Conservation (phyloP, 805 yeast genomes). For the Candida silvicultrix region DNA sequence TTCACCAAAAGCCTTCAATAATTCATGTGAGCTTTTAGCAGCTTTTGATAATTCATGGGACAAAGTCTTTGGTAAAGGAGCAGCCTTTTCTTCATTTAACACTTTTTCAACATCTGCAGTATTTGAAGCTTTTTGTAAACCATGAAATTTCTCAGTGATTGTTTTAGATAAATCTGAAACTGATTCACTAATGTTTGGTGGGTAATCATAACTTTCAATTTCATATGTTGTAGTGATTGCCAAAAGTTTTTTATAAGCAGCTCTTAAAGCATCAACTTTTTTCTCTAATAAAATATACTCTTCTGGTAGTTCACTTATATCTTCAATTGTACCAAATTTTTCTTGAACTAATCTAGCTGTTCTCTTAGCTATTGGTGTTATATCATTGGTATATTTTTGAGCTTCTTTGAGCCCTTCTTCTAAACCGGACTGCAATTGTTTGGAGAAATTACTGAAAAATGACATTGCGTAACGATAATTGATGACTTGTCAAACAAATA, state of each 20-base stretch:
- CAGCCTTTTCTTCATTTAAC: constrained; percentile 26
- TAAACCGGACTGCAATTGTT: constrained; percentile 17
- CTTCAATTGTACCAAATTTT: constrained; percentile 58
- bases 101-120: constrained; percentile 63
- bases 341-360: constrained; percentile 56
- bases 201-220: constrained; percentile 75
- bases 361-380: constrained; percentile 53
- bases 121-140: constrained; percentile 55
- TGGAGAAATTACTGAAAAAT: constrained; percentile 21
- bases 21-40: constrained; percentile 30
- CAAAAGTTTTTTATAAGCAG: constrained; percentile 48
- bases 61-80: constrained; percentile 57
- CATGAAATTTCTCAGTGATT: constrained; percentile 47
- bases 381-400: constrained; percentile 31
- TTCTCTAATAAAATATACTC: constrained; percentile 65
- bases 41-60: constrained; percentile 39
- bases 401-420: constrained; percentile 31
- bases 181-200: constrained; percentile 70
- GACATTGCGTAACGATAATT: constrained; percentile 13
- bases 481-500: no score
- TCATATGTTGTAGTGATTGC: constrained; percentile 57
- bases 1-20: constrained; percentile 26
- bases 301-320: constrained; percentile 66
- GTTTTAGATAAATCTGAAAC: constrained; percentile 55
- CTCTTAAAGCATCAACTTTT: constrained; percentile 58